phyloP scores from a whole-genome alignment of 345 rosid genomes.

The Streptanthus diversifolius region DNA sequence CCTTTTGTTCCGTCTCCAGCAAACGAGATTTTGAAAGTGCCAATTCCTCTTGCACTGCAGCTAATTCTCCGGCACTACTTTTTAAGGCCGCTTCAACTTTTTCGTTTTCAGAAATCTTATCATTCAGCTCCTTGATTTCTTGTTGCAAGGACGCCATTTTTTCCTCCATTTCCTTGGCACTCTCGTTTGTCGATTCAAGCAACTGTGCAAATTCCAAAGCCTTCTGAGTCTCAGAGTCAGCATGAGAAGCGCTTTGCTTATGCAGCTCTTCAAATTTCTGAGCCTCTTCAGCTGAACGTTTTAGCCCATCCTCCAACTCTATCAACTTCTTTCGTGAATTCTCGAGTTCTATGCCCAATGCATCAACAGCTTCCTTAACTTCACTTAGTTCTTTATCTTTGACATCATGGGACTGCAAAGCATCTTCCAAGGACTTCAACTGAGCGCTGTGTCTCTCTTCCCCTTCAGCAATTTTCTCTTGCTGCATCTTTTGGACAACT shows the following conservation, averaged over 20 bases:
- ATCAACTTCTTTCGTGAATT: slow-evolving; percentile 58
- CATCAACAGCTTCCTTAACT: slow-evolving; percentile 73
- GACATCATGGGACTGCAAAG: slow-evolving; percentile 58
- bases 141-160: slow-evolving; percentile 54
- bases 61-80: slow-evolving; percentile 54
- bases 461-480: slow-evolving; percentile 59
- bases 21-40: slow-evolving; percentile 54
- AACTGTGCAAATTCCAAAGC: slow-evolving; percentile 75
- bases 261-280: slow-evolving; percentile 82
- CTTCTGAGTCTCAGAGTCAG: slow-evolving; percentile 68
- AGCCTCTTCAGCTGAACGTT: slow-evolving; percentile 53
- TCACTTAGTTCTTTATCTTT: slow-evolving; percentile 69
- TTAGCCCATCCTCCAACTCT: slow-evolving; percentile 64
- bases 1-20: slow-evolving; percentile 52
- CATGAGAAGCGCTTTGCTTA: slow-evolving; percentile 65
- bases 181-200: slow-evolving; percentile 55
- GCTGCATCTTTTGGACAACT: slow-evolving; percentile 53
- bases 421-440: slow-evolving; percentile 59
- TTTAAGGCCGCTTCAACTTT: slow-evolving; percentile 70
- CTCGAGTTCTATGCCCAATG: slow-evolving; percentile 60
- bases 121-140: slow-evolving; percentile 64
- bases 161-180: slow-evolving; percentile 63
- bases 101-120: slow-evolving; percentile 59
- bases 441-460: slow-evolving; percentile 59
- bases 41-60: slow-evolving; percentile 64